phyloP scores from a whole-genome alignment of 352 stramenopile genomes.

The Achlya hypogyna region DNA sequence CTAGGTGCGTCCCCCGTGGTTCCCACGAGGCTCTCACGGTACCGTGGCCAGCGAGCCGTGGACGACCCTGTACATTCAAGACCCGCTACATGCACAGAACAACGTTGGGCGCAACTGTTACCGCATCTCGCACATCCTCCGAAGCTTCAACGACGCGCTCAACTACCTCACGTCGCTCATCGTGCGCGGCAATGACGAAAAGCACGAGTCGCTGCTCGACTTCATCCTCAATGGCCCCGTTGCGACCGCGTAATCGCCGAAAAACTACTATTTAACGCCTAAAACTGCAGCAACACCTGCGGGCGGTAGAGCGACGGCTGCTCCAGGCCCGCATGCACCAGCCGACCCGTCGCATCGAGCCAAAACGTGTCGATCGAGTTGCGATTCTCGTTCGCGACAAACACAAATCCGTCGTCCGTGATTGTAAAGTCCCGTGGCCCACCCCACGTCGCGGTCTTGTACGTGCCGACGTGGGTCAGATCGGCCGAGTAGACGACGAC shows the following conservation, averaged over 20 bases:
- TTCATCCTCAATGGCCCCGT: constrained; percentile 3
- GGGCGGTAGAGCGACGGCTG: not conserved
- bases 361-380: constrained; percentile 1
- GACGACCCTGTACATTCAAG: constrained; percentile 45
- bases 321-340: not conserved
- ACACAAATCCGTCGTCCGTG: constrained; percentile 8
- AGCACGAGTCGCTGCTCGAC: constrained; percentile 21
- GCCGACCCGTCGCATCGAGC: not conserved
- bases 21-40: not conserved
- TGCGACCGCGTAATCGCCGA: not conserved
- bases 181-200: constrained; percentile 51
- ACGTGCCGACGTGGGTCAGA: not conserved
- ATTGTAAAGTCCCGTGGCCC: constrained; percentile 13
- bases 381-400: constrained; percentile 3
- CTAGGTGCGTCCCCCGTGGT: not conserved
- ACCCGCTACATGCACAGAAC: constrained; percentile 58
- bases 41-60: not conserved
- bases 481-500: constrained; percentile 5
- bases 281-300: not conserved
- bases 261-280: not conserved
- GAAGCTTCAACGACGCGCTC: constrained; percentile 74
- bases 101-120: constrained; percentile 83
- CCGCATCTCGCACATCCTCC: constrained; percentile 71
- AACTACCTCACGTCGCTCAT: constrained; percentile 75
- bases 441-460: not conserved